phyloP scores from a whole-genome alignment of 768 basidiomycete genomes.

The Russula olivacea region DNA sequence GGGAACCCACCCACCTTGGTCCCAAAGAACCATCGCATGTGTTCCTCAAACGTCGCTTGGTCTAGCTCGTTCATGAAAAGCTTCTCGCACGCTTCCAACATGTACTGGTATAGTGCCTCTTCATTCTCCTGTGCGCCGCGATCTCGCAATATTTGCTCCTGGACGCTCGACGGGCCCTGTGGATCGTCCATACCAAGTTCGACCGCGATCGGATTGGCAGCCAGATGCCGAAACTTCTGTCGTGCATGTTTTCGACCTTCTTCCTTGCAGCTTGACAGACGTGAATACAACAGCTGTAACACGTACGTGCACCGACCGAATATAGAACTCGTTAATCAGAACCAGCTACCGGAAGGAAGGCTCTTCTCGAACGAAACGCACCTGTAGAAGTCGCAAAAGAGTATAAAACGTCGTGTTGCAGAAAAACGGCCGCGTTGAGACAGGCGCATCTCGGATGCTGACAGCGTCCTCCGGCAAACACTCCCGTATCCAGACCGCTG shows the following conservation, averaged over 20 bases:
- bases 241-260: constrained; percentile 66
- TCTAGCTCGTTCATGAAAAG: constrained; percentile 92
- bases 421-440: constrained; percentile 61
- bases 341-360: neutral
- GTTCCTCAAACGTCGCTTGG: constrained; percentile 88
- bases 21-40: constrained; percentile 91
- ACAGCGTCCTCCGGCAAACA: constrained; percentile 21
- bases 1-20: constrained; percentile 51
- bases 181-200: constrained; percentile 83
- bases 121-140: constrained; percentile 40
- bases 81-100: constrained; percentile 87
- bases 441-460: constrained; percentile 27
- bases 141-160: constrained; percentile 59
- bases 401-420: constrained; percentile 92
- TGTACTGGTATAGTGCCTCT: constrained; percentile 80
- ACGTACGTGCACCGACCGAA: neutral
- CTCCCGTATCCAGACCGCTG: constrained; percentile 20
- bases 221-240: constrained; percentile 56
- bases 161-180: constrained; percentile 61
- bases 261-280: constrained; percentile 79
- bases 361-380: constrained; percentile 32
- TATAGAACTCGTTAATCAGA: neutral
- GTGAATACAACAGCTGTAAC: constrained; percentile 79
- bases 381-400: constrained; percentile 83
- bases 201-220: constrained; percentile 76